Base-by-base conservation (phyloP, 495 filamentous ascomycete species). In the Aspergillus biplanus region DNA sequence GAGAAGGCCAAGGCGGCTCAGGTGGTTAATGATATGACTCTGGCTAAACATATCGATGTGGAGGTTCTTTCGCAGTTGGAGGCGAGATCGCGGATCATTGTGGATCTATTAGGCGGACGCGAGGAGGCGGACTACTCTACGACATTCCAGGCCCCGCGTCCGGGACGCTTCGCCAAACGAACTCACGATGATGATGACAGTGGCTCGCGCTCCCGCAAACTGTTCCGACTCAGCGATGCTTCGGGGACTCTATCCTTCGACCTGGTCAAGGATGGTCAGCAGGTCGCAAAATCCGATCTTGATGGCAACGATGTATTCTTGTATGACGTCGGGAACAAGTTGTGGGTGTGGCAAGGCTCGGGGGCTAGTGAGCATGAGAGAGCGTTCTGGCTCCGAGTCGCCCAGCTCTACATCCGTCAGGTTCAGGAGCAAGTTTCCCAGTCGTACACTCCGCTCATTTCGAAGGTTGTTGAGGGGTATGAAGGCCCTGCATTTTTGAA, bases 1-100 rank as follows among this genome's bases (percentile, higher is more conserved):
- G 86, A 89, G 60, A 89, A 87, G 71, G 81, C 78, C 8, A 86
- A 86, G 75, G 85, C 85, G 0, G 85, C 86, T 0, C 85, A 87
- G 62, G 84, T 87, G 15, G 84, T 89, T 6, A 78, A 85, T 65
- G 85, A 89, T 56, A 75, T 87, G 80, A 87, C 82, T 0, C 69
- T 82, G 6, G 85, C 84, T 7, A 87, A 86, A 63, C 86, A 87
- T 64, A 67, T 84, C 39, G 82, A 87, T 59, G 84, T 87, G 13
- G 86, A 89, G 66, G 84, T 89, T 16, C 67, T 89, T 7, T 80
- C 84, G 13, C 85, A 87, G 65, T 72, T 75, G 0, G 86, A 89
- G 58, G 75, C 83, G 6, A 75, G 84, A 49, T 82, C 81, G 0
- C 77, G 69, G 55, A 68, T 82, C 31, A 65, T 89, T 12, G 78